Evolutionary conservation across 768 basidiomycete species (phyloP), one percentile per base, ranked within the genome.

Genomic region (Pulveroboletus frians): DNA sequence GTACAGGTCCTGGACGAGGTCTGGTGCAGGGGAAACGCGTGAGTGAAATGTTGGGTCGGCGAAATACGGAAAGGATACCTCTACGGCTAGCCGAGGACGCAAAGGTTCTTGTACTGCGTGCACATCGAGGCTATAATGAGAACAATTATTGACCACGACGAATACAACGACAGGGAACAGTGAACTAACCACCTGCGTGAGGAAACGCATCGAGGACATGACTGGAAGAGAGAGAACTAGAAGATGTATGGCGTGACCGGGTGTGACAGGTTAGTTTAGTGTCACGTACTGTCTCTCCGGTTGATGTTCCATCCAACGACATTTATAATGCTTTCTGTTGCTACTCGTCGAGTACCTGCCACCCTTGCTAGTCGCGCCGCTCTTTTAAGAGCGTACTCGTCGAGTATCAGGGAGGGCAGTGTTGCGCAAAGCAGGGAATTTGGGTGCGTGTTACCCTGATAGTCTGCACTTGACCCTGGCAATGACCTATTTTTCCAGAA

Each of bases 1-100:
- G 72, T 97, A 98, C 48, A 96, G 68, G 55, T 96, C 92, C 79
- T 94, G 89, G 46, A 97, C 77, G 64, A 94, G 76, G 76, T 96
- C 94, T 96, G 66, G 21, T 20, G 67, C 15, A 17, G 14, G 23
- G 17, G 11, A 4, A 17, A 30, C 27, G 42, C 23, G 40, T 49
- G 11, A 50, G 48, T 38, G 35, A 10, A 18, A 17, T 37, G 42
- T 58, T 39, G 45, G 10, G 44, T 63, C 62, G 59, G 64, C 46
- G 60, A 60, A 55, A 62, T 48, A 49, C 63, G 62, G 61, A 61
- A 56, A 54, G 27, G 23, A 48, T 54, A 85, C 87, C 88, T 76
- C 80, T 84, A 65, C 82, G 84, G 49, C 76, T 63, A 56, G 73
- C 70, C 30, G 82, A 78, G 26, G 82, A 78, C 41, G 84, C 77